Evolutionary conservation across 2,329 filamentous ascomycete species (phyloP), one percentile per base, ranked within the genome.

Genomic region (Kalmusia sp.): DNA sequence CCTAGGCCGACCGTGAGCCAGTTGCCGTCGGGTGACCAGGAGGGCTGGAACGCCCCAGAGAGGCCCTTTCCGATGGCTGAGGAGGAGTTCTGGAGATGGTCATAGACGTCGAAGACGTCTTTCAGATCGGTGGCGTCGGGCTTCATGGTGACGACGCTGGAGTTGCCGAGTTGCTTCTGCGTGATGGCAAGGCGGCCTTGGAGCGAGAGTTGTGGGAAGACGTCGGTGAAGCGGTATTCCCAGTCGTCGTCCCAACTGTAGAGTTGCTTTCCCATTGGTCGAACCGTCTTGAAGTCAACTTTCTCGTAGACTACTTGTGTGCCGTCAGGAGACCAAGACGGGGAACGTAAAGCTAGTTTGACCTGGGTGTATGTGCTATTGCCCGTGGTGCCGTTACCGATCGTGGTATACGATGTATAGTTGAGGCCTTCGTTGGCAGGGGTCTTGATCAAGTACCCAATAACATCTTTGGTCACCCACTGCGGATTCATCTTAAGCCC

Each of bases 141-240:
- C 12, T 63, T 64, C 61, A 69, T 68, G 1, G 64, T 67, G 3
- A 75, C 63, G 25, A 78, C 63, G 8, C 74, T 76, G 2, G 70
- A 71, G 49, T 77, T 76, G 11, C 74, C 76, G 1, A 76, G 65
- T 51, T 77, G 73, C 53, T 77, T 78, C 51, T 74, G 63, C 0
- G 76, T 79, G 15, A 74, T 69, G 11, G 66, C 72, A 0, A 77
- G 59, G 1, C 55, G 61, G 28, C 58, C 60, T 44, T 68, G 57
- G 2, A 59, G 46, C 7, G 60, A 64, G 14, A 74, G 55, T 38
- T 70, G 61, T 1, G 77, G 76, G 61, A 79, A 78, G 3, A 79
- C 74, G 47, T 79, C 76, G 38, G 70, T 77, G 65, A 76, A 76
- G 17, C 74, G 71, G 53, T 78, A 78, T 4, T 78, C 77, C 70